Evolutionary conservation across 495 filamentous ascomycete genomes (phyloP), one percentile per base, ranked within the genome.

Genomic region (Penicillium paxilli): DNA sequence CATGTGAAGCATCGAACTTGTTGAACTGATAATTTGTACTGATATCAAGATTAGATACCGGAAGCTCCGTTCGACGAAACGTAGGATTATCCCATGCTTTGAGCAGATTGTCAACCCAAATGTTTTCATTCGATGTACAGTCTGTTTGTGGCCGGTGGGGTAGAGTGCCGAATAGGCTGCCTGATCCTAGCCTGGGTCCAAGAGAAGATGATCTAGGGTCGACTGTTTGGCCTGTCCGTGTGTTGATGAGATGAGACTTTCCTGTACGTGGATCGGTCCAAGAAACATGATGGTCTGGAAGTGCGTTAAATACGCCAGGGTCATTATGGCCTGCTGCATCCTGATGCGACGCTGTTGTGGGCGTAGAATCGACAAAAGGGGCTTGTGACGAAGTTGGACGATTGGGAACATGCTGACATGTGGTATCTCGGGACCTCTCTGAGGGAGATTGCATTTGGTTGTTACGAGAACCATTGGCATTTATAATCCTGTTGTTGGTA

Each of bases 211-310:
- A 30, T 38, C 54, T 38, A 5, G 48, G 50, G 11, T 54, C 28
- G 37, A 64, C 56, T 11, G 81, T 79, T 41, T 83, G 79, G 5
- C 88, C 88, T 26, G 86, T 91, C 32, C 82, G 75, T 11, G 74
- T 63, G 59, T 89, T 84, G 17, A 91, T 69, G 16, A 79, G 61
- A 46, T 84, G 78, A 5, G 59, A 76, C 52, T 77, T 72, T 51
- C 83, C 86, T 4, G 87, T 89, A 8, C 66, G 54, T 2, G 87
- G 89, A 57, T 94, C 83, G n/a, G 70, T 72, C 91, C 89, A 95
- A 20, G 72, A 54, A 11, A 89, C 71, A 1, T 73, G 64, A 2
- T 72, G 67, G 37, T 79, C 75, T 12, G 48, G 17, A 20, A 14
- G 17, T 12, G 25, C 12, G 25, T 44, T 20, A 16, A n/a, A 19